These are phyloP conservation scores for Xylariaceae sp. DNA, from an alignment of 2,329 filamentous ascomycete species.

Conservation along the genomic window DNA sequence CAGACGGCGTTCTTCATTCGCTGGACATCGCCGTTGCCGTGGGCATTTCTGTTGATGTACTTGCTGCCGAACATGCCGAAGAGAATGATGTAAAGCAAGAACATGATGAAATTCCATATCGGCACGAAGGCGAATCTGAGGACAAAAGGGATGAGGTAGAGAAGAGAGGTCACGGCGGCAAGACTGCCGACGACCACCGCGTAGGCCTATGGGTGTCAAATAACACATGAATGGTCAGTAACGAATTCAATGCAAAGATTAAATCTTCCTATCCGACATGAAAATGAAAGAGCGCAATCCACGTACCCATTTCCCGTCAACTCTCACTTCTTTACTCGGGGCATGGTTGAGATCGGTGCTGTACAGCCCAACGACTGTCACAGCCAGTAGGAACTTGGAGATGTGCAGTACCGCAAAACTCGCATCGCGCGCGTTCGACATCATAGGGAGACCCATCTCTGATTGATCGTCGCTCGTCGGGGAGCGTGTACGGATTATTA, in stretches of 20 bases:
- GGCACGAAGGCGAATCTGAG: conserved; percentile 51
- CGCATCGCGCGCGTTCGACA: conserved; percentile 41
- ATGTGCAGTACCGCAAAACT: conserved; percentile 62
- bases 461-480: too few relatives aligned
- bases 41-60: conserved; percentile 65
- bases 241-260: not conserved
- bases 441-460: conserved; percentile 43
- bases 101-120: conserved; percentile 65
- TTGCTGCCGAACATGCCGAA: conserved; percentile 80
- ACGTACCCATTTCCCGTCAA: conserved; percentile 66
- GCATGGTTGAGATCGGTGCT: conserved; percentile 60
- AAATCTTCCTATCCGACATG: not conserved
- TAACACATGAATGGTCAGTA: conserved; percentile 1
- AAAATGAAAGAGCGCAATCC: not conserved
- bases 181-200: conserved; percentile 65
- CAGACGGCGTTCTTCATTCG: conserved; percentile 86
- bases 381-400: conserved; percentile 68
- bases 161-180: conserved; percentile 56
- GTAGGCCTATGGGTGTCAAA: conserved; percentile 48
- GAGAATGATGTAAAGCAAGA: conserved; percentile 72
- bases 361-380: conserved; percentile 76
- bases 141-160: conserved; percentile 62
- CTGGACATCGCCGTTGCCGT: conserved; percentile 57
- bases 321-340: conserved; percentile 43
- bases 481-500: too few relatives aligned